Evolutionary conservation across 2,329 filamentous ascomycete genomes (phyloP).

Genomic region (Raffaelea deltoideospora): DNA sequence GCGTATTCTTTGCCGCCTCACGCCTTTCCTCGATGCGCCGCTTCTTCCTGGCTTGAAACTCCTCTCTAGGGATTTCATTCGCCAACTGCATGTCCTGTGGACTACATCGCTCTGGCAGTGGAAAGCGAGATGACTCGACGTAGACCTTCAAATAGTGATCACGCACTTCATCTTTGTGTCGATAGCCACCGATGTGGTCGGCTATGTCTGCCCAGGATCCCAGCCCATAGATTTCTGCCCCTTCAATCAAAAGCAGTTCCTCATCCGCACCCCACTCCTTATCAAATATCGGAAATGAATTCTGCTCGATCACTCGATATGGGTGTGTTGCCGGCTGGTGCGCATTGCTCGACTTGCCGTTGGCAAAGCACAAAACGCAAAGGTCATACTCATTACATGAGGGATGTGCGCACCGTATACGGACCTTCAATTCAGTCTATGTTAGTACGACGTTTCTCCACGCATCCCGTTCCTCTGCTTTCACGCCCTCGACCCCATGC

Average conservation of each 20-base stretch:
- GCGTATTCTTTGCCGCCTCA: conserved; percentile 70
- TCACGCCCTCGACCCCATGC: too few species aligned
- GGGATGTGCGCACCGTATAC: conserved; percentile 76
- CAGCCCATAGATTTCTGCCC: conserved; percentile 87
- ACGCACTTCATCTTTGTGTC: conserved; percentile 86
- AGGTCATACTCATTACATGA: conserved; percentile 90
- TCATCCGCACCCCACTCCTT: conserved; percentile 95
- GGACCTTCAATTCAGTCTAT: conserved; percentile 45
- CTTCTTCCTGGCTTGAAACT: conserved; percentile 90
- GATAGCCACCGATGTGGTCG: conserved; percentile 91
- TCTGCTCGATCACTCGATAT: conserved; percentile 92
- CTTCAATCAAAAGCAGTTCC: conserved; percentile 83
- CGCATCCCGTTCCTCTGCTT: too few species aligned
- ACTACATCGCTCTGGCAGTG: conserved; percentile 72
- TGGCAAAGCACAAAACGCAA: conserved; percentile 86
- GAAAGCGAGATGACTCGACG: conserved; percentile 69
- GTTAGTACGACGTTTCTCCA: too few species aligned
- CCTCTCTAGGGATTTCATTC: conserved; percentile 70
- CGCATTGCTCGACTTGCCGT: conserved; percentile 63
- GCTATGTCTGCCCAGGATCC: conserved; percentile 97
- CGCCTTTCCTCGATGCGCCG: conserved; percentile 82
- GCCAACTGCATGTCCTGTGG: conserved; percentile 67
- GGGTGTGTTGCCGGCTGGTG: conserved; percentile 79
- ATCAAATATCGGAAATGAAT: conserved; percentile 93
- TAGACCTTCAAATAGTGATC: conserved; percentile 89